A percentile compares a stretch with the other conserved stretches of the same genome.
Evolutionary conservation across 768 basidiomycete genomes (phyloP).

Genomic region (Hygrophorus russula): DNA sequence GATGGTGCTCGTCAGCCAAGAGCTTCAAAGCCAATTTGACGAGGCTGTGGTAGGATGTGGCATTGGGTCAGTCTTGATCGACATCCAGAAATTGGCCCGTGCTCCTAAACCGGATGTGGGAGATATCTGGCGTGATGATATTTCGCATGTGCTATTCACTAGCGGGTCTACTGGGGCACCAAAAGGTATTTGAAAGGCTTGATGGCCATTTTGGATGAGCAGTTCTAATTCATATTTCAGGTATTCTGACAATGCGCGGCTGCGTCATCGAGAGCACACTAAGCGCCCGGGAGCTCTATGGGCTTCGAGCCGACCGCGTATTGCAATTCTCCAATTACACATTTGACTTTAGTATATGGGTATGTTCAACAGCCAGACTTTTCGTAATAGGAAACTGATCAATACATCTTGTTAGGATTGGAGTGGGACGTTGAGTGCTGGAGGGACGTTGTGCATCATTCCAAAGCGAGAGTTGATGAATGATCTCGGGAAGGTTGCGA

Average conservation of each 20-base stretch:
- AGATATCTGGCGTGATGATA: background rate
- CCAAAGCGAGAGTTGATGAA: background rate
- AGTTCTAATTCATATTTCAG: no score
- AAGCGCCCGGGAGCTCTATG: background rate
- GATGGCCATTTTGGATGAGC: background rate
- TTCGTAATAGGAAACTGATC: background rate
- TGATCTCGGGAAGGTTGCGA: background rate
- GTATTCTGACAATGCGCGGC: background rate
- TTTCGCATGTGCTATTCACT: conserved; percentile 2
- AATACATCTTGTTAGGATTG: background rate
- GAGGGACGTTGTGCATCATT: conserved; percentile 1
- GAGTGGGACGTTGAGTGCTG: conserved; percentile 1
- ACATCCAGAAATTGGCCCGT: background rate
- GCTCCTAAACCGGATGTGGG: background rate
- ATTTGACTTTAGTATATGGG: conserved; percentile 1
- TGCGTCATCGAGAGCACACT: background rate
- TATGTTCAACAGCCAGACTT: background rate
- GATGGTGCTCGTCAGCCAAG: background rate
- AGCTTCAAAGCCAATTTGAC: background rate
- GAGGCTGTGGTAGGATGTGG: background rate
- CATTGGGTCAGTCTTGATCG: background rate
- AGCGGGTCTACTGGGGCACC: background rate
- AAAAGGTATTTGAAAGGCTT: background rate
- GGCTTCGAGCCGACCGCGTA: background rate
- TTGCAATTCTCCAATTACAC: conserved; percentile 2